Conservation (phyloP, 2,329 filamentous ascomycete genomes). For the Acrodontium crateriforme region DNA sequence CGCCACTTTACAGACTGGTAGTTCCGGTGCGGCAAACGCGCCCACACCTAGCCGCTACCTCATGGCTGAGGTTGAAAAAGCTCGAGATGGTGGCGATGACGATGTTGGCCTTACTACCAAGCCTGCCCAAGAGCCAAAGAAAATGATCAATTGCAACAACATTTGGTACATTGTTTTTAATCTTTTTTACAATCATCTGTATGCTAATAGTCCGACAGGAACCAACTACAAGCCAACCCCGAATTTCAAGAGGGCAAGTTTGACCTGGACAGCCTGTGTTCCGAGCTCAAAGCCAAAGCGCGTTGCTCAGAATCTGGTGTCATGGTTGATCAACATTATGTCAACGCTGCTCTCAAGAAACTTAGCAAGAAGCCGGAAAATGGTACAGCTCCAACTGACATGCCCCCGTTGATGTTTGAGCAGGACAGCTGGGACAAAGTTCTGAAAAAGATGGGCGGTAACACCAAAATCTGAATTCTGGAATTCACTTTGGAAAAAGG, state of each 20-base stretch:
- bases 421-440: constrained; percentile 16
- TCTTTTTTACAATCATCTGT: constrained; percentile 2
- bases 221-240: constrained; percentile 73
- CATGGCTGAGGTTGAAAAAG: constrained; percentile 62
- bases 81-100: constrained; percentile 57
- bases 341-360: constrained; percentile 48
- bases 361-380: constrained; percentile 21
- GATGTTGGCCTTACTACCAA: constrained; percentile 28
- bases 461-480: neutral
- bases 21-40: constrained; percentile 3
- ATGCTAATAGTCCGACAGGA: constrained; percentile 44
- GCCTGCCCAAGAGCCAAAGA: constrained; percentile 4
- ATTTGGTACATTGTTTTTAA: constrained; percentile 57
- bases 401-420: constrained; percentile 12
- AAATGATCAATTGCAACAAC: constrained; percentile 69
- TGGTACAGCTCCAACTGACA: constrained; percentile 1
- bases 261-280: constrained; percentile 84
- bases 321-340: constrained; percentile 78
- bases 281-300: constrained; percentile 86
- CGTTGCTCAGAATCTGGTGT: constrained; percentile 86
- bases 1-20: constrained; percentile 5
- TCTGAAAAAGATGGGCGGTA: constrained; percentile 10
- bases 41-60: constrained; percentile 38
- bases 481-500: neutral
- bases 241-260: constrained; percentile 84